Base-by-base conservation (phyloP, 2,329 filamentous ascomycete species). In the Tetracladium maxilliforme region DNA sequence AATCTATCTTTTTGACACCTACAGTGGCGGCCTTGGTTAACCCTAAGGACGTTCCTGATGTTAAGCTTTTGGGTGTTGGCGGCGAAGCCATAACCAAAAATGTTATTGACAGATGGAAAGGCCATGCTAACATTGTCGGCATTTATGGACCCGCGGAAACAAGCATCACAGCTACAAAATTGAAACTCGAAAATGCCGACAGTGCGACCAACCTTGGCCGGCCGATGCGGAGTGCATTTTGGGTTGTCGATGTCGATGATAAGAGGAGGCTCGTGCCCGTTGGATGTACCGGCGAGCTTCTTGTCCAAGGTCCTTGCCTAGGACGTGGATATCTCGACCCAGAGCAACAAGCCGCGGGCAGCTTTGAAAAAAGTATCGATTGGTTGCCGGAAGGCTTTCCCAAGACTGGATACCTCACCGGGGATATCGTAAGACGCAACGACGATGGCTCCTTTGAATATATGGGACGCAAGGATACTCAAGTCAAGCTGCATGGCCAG, bases 401-500 rank as follows among this genome's bases (percentile, higher is more conserved):
- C 39, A 66, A 64, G 36, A 72, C 69, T 0, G 70, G 69, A 2
- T 70, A 75, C 33, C 47, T n/a, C n/a, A n/a, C n/a, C n/a, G n/a
- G n/a, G n/a, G n/a, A n/a, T n/a, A n/a, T 73, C 1, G 68, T 64
- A 2, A 53, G 51, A 14, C 67, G 70, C 27, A 53, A 64, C 21
- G 42, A 47, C 0, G 59, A 71, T 24, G 59, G 61, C 2, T 40
- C 41, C 6, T 56, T 74, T 19, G 45, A 60, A 7, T 72, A 68
- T 31, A 52, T 73, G 19, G 70, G 71, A 10, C 58, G 75, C 24
- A 73, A 70, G 35, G 74, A 79, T 37, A 64, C 63, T n/a, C 72
- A 74, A 43, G 64, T 76, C 27, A 80, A 81, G 46, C 49, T 79
- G 15, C 56, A 61, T 9, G 79, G 78, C 14, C 73, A 68, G 34